Evolutionary conservation across 345 rosid genomes (phyloP).

Genomic region (Citrus maxima): DNA sequence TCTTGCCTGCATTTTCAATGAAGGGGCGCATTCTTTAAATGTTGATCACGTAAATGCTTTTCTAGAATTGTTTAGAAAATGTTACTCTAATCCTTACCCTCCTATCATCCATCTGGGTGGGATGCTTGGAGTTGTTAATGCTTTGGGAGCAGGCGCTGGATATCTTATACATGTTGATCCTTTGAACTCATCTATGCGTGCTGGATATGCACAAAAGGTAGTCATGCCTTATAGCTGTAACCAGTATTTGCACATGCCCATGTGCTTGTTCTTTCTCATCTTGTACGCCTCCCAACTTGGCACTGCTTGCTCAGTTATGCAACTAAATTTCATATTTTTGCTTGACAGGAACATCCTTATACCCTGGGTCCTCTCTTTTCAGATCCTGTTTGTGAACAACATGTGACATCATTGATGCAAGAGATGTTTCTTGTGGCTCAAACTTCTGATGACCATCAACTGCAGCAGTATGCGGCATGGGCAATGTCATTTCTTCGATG

Average conservation of each 20-base stretch:
- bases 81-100: conserved; percentile 65
- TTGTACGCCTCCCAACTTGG: not conserved
- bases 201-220: conserved; percentile 52
- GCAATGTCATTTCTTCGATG: conserved; percentile 70
- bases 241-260: not conserved
- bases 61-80: conserved; percentile 63
- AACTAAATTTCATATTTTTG: conserved; percentile 17
- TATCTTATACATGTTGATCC: conserved; percentile 46
- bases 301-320: conserved; percentile 6
- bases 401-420: conserved; percentile 60
- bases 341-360: conserved; percentile 57
- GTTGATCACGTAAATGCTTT: conserved; percentile 46
- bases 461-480: conserved; percentile 86
- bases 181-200: conserved; percentile 29
- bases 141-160: conserved; percentile 84
- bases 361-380: conserved; percentile 58
- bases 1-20: conserved; percentile 61
- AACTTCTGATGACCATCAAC: conserved; percentile 61
- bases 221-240: conserved; percentile 7
- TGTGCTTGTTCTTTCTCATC: not conserved
- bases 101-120: conserved; percentile 67
- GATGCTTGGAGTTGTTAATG: conserved; percentile 86
- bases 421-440: conserved; percentile 83
- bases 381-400: conserved; percentile 48
- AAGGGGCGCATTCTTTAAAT: conserved; percentile 67